Evolutionary conservation across 192 early-diverging fungal species (phyloP).

Genomic region (Coemansia sp.): DNA sequence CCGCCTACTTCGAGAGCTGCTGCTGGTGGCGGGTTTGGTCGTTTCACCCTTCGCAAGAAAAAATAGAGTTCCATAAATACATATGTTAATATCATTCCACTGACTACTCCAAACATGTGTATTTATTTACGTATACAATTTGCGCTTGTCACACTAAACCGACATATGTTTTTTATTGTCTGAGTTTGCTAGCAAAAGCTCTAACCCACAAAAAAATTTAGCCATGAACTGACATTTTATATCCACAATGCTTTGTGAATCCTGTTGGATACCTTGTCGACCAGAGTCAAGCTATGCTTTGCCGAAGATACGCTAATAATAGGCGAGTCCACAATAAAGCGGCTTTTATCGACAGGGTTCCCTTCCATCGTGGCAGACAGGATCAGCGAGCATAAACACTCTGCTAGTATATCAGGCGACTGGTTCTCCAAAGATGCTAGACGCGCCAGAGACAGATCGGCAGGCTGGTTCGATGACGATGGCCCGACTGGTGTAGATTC

Average conservation of each 20-base stretch:
- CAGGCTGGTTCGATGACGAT: background rate
- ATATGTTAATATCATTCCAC: no score
- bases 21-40: constrained; percentile 14
- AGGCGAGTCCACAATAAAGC: constrained; percentile 34
- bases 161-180: background rate
- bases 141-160: background rate
- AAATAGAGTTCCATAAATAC: no score
- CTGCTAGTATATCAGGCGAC: constrained; percentile 31
- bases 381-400: constrained; percentile 39
- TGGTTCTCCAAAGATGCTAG: constrained; percentile 30
- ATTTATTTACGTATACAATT: no score
- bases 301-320: constrained; percentile 39
- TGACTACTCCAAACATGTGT: no score
- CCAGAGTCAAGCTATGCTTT: constrained; percentile 19
- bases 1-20: background rate
- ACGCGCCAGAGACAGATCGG: constrained; percentile 14
- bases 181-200: no score
- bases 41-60: constrained; percentile 25
- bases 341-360: constrained; percentile 6
- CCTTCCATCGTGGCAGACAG: constrained; percentile 15
- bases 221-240: background rate
- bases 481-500: background rate
- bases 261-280: constrained; percentile 30
- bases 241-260: constrained; percentile 26
- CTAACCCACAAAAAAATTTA: no score